These are phyloP conservation scores for Aspergillus avenaceus DNA, from an alignment of 495 filamentous ascomycete species.

Conservation along the genomic window DNA sequence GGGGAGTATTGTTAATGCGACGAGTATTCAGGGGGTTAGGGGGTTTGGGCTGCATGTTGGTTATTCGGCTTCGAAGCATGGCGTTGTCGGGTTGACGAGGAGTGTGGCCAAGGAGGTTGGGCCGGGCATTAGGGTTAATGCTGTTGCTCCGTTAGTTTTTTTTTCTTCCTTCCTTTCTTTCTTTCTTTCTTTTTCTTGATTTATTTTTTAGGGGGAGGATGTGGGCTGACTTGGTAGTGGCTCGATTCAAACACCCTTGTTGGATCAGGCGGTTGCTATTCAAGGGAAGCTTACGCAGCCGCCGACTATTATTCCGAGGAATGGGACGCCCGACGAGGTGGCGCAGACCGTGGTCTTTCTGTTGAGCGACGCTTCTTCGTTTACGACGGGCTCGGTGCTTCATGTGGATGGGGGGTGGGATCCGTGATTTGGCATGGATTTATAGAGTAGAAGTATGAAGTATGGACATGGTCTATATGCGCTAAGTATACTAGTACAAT, in stretches of 20 bases:
- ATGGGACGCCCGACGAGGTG: constrained; percentile 45
- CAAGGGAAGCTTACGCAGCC: constrained; percentile 30
- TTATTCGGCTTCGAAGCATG: constrained; percentile 57
- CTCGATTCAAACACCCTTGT: constrained; percentile 52
- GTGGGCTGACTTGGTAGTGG: constrained; percentile 30
- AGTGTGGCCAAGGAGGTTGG: constrained; percentile 56
- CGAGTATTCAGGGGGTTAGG: constrained; percentile 49
- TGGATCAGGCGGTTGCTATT: constrained; percentile 26
- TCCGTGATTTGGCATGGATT: constrained; percentile 8
- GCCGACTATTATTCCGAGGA: constrained; percentile 40
- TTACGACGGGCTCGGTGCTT: constrained; percentile 46
- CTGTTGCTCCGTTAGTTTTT: constrained; percentile 46
- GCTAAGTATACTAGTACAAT: neutral
- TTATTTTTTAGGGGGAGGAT: neutral
- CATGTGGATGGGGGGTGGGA: constrained; percentile 42
- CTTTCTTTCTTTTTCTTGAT: neutral
- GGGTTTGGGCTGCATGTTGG: constrained; percentile 45
- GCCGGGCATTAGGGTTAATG: constrained; percentile 55
- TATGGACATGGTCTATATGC: neutral
- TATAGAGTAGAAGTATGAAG: neutral
- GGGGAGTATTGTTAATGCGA: constrained; percentile 58
- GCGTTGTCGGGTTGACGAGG: constrained; percentile 55
- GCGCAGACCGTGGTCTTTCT: constrained; percentile 52
- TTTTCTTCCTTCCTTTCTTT: neutral
- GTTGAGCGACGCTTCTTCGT: constrained; percentile 51